phyloP scores from a whole-genome alignment of 2,329 filamentous ascomycete species.

The Botrytis squamosa region DNA sequence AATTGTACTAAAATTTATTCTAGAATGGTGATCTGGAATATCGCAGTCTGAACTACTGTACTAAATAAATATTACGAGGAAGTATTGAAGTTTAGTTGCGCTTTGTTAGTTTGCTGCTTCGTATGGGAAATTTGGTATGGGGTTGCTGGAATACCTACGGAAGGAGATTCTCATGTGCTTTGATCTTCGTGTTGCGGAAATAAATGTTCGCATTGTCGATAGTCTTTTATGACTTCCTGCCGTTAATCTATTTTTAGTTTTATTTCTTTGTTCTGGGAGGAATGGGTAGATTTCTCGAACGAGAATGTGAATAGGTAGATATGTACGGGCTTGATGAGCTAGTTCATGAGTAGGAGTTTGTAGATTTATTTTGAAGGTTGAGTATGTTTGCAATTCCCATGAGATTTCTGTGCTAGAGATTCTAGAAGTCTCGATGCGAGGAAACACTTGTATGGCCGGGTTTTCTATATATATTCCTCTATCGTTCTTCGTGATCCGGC shows the following conservation, averaged over 20 bases:
- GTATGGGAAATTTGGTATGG: neutral
- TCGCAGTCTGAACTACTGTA: neutral
- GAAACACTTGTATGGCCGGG: accelerated
- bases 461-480: neutral
- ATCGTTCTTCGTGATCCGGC: neutral
- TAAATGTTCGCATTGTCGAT: neutral
- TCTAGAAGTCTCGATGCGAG: neutral
- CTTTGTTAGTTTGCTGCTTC: too few species aligned
- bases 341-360: neutral
- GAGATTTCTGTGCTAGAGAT: neutral
- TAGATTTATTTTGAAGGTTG: neutral
- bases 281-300: neutral
- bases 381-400: neutral
- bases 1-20: neutral
- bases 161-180: neutral
- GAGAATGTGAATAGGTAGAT: neutral
- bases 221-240: neutral
- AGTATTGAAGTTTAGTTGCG: neutral
- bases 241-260: neutral
- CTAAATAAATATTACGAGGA: neutral
- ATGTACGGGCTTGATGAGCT: neutral
- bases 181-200: neutral
- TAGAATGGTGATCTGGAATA: neutral
- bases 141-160: neutral
- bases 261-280: neutral